Evolutionary conservation across 2,329 filamentous ascomycete genomes (phyloP), one percentile per base, ranked within the genome.

Genomic region (Microsporum canis): DNA sequence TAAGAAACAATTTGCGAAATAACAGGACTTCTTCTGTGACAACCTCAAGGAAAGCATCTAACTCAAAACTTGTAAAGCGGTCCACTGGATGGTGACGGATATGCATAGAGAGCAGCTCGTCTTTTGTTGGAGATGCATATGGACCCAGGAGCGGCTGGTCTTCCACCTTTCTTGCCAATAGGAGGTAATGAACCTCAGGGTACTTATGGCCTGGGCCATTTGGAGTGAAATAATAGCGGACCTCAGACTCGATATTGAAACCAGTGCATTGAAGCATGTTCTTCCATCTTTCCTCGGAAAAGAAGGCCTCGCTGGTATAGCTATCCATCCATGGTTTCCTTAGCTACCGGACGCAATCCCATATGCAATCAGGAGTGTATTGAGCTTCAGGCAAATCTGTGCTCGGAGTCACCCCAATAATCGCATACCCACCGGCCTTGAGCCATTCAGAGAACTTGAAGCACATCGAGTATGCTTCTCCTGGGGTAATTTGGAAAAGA

Each of bases 401-500:
- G 10, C 62, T 64, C 3, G 64, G 62, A 6, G 55, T 60, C 3
- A 58, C 57, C 0, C 63, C 64, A 6, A 66, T 34, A 3, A 62
- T 57, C 27, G 66, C 6, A 34, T 63, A 43, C 2, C 63, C 64
- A 6, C 59, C 64, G 1, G 10, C 34, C 55, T 61, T 55, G 3
- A 66, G 36, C 65, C 65, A 66, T 51, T 65, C 59, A 0, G 64
- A 36, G 23, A 64, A 65, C 34, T 36, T 55, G 27, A 55, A 61
- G 4, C 61, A 33, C 38, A 65, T 56, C 1, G 57, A 61, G 33
- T 62, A 59, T 3, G 55, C 45, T n/a, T 66, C 65, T 29, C 53
- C 57, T 6, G 64, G 64, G 0, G 60, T n/a, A 29, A 66, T 17
- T 49, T 63, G 62, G 43, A 57, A 66, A 10, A 66, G 62, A 59